Evolutionary conservation across 2,329 filamentous ascomycete species (phyloP).

Genomic region (Aspergillus sp.): DNA sequence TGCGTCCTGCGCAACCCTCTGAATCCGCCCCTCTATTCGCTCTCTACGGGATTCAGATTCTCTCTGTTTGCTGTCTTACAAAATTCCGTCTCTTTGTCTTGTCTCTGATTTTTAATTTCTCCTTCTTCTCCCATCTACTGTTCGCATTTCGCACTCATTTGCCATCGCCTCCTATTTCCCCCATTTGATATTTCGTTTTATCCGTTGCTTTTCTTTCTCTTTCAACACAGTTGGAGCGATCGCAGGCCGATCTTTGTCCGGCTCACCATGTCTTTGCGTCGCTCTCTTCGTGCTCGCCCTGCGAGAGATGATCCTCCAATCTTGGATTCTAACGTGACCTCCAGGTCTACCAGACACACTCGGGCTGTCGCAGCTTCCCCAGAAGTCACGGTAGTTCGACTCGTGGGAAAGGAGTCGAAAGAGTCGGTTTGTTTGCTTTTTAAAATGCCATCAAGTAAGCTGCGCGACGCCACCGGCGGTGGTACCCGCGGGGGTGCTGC

Average conservation of each 20-base stretch:
- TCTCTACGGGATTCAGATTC: not conserved
- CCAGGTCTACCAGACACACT: slow-evolving; percentile 38
- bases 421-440: slow-evolving; percentile 49
- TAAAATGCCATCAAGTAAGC: slow-evolving; percentile 51
- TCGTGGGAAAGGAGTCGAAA: slow-evolving; percentile 34
- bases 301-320: slow-evolving; percentile 27
- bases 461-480: slow-evolving; percentile 47
- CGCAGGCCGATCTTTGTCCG: not conserved
- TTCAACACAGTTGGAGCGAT: not conserved
- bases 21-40: not conserved
- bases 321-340: slow-evolving; percentile 34
- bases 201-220: not conserved
- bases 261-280: slow-evolving; percentile 36
- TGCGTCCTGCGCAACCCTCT: not conserved
- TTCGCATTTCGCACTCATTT: not conserved
- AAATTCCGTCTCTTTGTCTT: not conserved
- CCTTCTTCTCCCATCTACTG: not conserved
- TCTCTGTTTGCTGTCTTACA: not conserved
- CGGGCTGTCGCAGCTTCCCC: slow-evolving; percentile 29
- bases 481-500: slow-evolving; percentile 25
- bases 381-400: slow-evolving; percentile 40
- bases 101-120: not conserved
- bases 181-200: not conserved
- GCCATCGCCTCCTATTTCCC: not conserved
- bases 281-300: slow-evolving; percentile 39